Evolutionary conservation across 148 eudicot genomes (phyloP).

Genomic region (Cornus suecica): DNA sequence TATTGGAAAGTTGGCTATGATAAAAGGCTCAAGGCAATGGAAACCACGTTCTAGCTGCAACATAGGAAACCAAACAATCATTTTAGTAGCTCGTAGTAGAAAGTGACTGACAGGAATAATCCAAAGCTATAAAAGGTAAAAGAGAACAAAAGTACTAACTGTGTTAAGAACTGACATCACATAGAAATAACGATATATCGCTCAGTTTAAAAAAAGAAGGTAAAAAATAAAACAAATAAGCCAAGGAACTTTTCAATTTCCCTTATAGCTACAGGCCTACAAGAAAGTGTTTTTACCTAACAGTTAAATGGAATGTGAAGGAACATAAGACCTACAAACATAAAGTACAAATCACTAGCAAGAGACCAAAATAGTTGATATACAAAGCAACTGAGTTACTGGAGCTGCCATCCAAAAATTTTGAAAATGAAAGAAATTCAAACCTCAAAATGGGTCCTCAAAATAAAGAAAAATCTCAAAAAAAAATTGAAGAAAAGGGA

Average conservation of each 20-base stretch:
- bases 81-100: background rate
- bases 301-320: background rate
- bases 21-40: slow-evolving; percentile 68
- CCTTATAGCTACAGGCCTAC: background rate
- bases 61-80: slow-evolving; percentile 13
- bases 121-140: background rate
- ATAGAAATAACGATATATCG: background rate
- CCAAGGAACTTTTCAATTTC: background rate
- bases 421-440: background rate
- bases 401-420: background rate
- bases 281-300: background rate
- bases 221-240: no score
- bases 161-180: background rate
- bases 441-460: background rate
- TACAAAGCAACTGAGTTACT: background rate
- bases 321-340: background rate
- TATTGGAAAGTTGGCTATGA: slow-evolving; percentile 67
- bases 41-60: slow-evolving; percentile 80
- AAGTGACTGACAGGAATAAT: background rate
- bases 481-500: background rate
- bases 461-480: background rate
- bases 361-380: slow-evolving; percentile 1
- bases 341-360: background rate
- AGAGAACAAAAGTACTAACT: background rate
- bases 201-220: background rate